phyloP scores from a whole-genome alignment of 2,329 filamentous ascomycete species.

The Chrysoporthe puriensis region DNA sequence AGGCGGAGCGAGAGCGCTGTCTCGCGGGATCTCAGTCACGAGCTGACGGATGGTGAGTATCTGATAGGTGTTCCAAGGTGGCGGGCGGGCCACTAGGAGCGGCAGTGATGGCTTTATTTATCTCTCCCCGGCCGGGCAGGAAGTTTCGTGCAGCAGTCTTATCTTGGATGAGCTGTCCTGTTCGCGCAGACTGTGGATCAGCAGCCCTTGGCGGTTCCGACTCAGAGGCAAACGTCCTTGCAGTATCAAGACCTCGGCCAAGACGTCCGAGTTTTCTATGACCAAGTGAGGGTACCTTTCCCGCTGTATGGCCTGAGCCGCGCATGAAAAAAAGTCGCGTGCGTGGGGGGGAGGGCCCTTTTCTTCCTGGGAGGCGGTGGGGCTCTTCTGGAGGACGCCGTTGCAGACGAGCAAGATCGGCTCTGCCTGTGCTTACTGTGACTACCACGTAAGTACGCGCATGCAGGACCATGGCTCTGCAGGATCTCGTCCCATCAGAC shows the following conservation, averaged over 20 bases:
- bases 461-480: no score
- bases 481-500: not conserved
- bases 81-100: not conserved
- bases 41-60: constrained; percentile 33
- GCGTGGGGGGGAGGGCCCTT: not conserved
- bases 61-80: not conserved
- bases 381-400: not conserved
- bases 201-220: not conserved
- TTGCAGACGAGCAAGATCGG: no score
- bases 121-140: constrained; percentile 16
- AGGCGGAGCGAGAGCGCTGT: not conserved
- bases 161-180: constrained; percentile 25
- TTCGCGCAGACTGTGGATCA: not conserved
- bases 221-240: constrained; percentile 2
- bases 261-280: constrained; percentile 16
- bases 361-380: constrained; percentile 4
- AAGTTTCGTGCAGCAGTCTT: constrained; percentile 4
- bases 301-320: constrained; percentile 25
- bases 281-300: constrained; percentile 9
- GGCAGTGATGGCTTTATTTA: constrained; percentile 16
- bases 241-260: not conserved
- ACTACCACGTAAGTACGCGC: no score
- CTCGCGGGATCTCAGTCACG: constrained; percentile 25
- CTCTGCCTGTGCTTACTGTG: no score
- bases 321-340: constrained; percentile 15